phyloP scores from a whole-genome alignment of 31 red algal species.

The Endocladia muricata region DNA sequence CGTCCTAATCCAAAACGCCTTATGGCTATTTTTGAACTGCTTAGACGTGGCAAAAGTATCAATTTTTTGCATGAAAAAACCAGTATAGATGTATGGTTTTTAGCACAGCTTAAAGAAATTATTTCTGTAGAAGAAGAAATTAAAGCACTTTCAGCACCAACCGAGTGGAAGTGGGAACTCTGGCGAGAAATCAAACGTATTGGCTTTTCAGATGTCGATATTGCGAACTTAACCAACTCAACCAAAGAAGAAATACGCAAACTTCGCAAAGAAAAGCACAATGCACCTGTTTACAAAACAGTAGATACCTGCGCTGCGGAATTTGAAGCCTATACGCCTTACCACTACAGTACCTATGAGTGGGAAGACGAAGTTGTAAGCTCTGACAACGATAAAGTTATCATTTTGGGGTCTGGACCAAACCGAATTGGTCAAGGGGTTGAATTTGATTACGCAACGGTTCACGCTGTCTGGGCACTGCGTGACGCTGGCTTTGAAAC shows the following conservation, averaged over 20 bases:
- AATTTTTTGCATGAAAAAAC: slow-evolving; percentile 81
- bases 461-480: slow-evolving; percentile 81
- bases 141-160: no score
- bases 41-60: slow-evolving; percentile 70
- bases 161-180: no score
- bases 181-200: no score
- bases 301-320: slow-evolving; percentile 99
- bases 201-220: slow-evolving; percentile 91
- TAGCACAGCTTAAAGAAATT: slow-evolving; percentile 57
- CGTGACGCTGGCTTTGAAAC: slow-evolving; percentile 59
- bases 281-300: slow-evolving; percentile 83
- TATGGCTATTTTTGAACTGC: slow-evolving; percentile 81
- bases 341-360: slow-evolving; percentile 91
- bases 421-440: slow-evolving; percentile 98
- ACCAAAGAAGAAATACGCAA: slow-evolving; percentile 86
- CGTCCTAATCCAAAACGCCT: no score
- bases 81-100: slow-evolving; percentile 95
- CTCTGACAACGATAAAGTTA: slow-evolving; percentile 81
- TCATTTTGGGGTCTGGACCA: slow-evolving; percentile 92
- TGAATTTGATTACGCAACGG: slow-evolving; percentile 98
- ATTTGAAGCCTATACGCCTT: slow-evolving; percentile 97
- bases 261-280: slow-evolving; percentile 43
- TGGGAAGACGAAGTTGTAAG: slow-evolving; percentile 66
- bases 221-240: slow-evolving; percentile 74
- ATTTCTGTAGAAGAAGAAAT: slow-evolving; percentile 49